These are phyloP conservation scores for Sarcocystis neurona DNA, from an alignment of 169 alveolate genomes.

Conservation along the genomic window DNA sequence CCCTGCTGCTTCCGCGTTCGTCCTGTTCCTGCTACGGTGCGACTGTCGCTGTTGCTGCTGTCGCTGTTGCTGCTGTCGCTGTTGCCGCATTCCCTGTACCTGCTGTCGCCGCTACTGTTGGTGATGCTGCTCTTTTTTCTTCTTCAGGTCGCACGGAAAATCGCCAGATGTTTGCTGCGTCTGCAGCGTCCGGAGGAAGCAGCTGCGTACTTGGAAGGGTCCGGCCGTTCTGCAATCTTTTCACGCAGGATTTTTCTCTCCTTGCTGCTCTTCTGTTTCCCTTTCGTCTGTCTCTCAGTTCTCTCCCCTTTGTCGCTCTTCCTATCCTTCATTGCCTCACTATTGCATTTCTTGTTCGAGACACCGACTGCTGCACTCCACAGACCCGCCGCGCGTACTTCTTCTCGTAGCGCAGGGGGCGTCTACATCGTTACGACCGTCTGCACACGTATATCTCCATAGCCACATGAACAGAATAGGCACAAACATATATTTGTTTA, in stretches of 20 bases:
- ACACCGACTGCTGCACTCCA: no score
- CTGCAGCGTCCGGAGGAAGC: not conserved
- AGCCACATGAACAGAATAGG: no score
- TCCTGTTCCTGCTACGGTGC: no score
- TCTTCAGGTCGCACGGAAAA: not conserved
- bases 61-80: not conserved
- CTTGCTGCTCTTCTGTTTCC: not conserved
- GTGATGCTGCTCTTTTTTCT: not conserved
- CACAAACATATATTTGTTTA: no score
- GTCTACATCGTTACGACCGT: no score
- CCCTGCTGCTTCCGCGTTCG: no score
- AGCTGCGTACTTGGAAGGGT: constrained; percentile 6
- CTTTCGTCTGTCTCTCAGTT: not conserved
- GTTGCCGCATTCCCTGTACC: no score
- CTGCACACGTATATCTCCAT: no score
- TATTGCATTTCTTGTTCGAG: not conserved
- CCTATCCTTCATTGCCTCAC: not conserved
- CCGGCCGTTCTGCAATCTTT: not conserved
- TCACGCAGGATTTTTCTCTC: not conserved
- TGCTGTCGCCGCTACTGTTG: no score
- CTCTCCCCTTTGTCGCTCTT: not conserved
- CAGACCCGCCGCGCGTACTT: no score
- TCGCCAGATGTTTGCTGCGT: not conserved
- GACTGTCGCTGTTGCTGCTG: not conserved
- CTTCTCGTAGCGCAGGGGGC: no score